Conservation (phyloP, 1,284 basidiomycete genomes). For the Trametes sp. region DNA sequence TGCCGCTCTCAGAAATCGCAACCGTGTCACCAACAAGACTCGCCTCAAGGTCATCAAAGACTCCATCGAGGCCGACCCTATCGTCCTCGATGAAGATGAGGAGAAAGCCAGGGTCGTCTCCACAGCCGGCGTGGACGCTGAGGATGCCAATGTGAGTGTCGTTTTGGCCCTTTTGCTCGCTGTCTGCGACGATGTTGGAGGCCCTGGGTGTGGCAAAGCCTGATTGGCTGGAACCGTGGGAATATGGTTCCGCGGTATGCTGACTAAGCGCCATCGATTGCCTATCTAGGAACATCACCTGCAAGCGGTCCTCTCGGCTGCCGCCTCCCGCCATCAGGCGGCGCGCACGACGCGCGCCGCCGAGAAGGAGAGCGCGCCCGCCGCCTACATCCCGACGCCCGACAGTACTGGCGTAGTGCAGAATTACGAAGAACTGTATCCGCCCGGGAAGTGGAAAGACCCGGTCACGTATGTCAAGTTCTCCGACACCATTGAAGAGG, state of each 20-base stretch:
- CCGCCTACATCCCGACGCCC: conserved; percentile 91
- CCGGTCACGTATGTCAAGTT: conserved; percentile 84
- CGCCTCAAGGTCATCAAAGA: conserved; percentile 84
- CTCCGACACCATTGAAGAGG: conserved; percentile 91
- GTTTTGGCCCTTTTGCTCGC: conserved; percentile 44
- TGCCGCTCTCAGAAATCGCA: conserved; percentile 81
- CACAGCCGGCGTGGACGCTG: conserved; percentile 80
- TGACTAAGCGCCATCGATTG: conserved; percentile 57
- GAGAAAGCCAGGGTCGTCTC: conserved; percentile 74
- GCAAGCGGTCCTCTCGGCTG: conserved; percentile 84
- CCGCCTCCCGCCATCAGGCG: conserved; percentile 64
- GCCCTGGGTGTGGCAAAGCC: conserved; percentile 50
- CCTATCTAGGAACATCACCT: conserved; percentile 87
- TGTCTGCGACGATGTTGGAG: conserved; percentile 53
- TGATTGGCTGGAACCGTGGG: conserved; percentile 57
- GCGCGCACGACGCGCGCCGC: conserved; percentile 52
- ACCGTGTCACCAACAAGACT: conserved; percentile 91
- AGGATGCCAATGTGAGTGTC: conserved; percentile 85
- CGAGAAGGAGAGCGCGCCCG: conserved; percentile 54
- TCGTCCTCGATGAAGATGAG: conserved; percentile 84
- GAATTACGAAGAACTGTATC: conserved; percentile 80
- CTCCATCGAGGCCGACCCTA: conserved; percentile 81
- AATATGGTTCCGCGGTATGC: conserved; percentile 64
- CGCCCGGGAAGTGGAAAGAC: conserved; percentile 74
- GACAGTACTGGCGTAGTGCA: conserved; percentile 86